A percentile compares a stretch with the other conserved stretches of the same genome.
phyloP scores from a whole-genome alignment of 2,329 filamentous ascomycete species.

The Pseudocercospora pini-densiflorae region DNA sequence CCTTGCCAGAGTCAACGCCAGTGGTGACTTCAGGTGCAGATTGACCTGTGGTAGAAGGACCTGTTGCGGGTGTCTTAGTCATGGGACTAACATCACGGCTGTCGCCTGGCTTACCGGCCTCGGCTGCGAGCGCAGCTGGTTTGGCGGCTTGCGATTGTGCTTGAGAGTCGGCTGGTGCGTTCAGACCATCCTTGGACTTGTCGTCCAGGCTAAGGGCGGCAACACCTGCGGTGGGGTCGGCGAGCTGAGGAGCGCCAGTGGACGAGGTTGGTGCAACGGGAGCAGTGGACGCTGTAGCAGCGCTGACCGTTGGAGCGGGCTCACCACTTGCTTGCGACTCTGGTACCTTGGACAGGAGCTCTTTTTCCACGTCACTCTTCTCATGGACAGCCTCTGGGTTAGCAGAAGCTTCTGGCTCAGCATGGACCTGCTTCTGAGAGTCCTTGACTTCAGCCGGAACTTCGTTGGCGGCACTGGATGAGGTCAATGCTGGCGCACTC shows the following conservation, averaged over 20 bases:
- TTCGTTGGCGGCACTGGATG: slow-evolving; percentile 22
- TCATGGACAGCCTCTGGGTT: slow-evolving; percentile 72
- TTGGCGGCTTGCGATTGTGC: slow-evolving; percentile 21
- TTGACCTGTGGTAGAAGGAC: slow-evolving; percentile 34
- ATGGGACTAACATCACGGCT: slow-evolving; percentile 50
- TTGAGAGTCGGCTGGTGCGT: slow-evolving; percentile 41
- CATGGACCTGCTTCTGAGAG: slow-evolving; percentile 39
- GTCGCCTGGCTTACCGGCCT: slow-evolving; percentile 30
- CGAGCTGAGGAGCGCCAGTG: slow-evolving; percentile 38
- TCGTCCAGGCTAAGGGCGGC: slow-evolving; percentile 35
- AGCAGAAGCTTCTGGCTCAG: slow-evolving; percentile 71
- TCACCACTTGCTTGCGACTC: slow-evolving; percentile 48
- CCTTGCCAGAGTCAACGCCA: slow-evolving; percentile 43
- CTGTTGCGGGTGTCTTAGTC: slow-evolving; percentile 41
- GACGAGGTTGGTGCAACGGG: slow-evolving; percentile 30
- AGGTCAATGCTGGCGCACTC: background rate
- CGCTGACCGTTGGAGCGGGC: slow-evolving; percentile 48
- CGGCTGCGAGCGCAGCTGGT: slow-evolving; percentile 17
- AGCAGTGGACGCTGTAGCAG: slow-evolving; percentile 43
- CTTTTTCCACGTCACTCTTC: slow-evolving; percentile 74
- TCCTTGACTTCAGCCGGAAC: slow-evolving; percentile 37
- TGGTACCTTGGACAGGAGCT: slow-evolving; percentile 68
- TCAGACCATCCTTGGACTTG: slow-evolving; percentile 36
- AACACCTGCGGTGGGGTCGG: slow-evolving; percentile 32
- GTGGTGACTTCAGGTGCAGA: slow-evolving; percentile 47